Percentiles rank a stretch among this genome's conserved stretches.
phyloP scores from a whole-genome alignment of 78 protist genomes.

The Speleostelium caveatum region DNA sequence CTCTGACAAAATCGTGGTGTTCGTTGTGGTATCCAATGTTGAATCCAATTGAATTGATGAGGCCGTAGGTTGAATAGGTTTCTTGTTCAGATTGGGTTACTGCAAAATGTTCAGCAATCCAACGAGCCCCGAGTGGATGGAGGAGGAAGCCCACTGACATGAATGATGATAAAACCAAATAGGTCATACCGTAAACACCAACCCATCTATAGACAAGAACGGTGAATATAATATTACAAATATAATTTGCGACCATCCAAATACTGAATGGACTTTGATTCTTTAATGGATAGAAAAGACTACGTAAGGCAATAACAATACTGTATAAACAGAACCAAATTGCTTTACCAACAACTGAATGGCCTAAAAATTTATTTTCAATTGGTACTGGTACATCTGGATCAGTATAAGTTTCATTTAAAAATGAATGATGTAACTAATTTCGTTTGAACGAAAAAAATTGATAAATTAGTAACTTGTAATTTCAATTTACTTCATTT shows the following conservation, averaged over 20 bases:
- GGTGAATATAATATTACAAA: constrained; percentile 41
- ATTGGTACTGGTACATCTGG: constrained; percentile 88
- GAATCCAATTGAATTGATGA: constrained; percentile 81
- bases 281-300: constrained; percentile 79
- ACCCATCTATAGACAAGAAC: constrained; percentile 18
- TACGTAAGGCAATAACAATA: constrained; percentile 89
- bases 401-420: constrained; percentile 82
- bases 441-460: too few species aligned
- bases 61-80: constrained; percentile 95
- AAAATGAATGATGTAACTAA: constrained; percentile 63
- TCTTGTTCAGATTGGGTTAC: constrained; percentile 84
- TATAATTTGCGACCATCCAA: constrained; percentile 68
- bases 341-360: constrained; percentile 51
- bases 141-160: constrained; percentile 83
- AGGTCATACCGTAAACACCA: constrained; percentile 77
- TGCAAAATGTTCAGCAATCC: constrained; percentile 92
- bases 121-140: constrained; percentile 94
- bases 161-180: constrained; percentile 41
- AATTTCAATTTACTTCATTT: background rate
- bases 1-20: constrained; percentile 95
- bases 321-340: constrained; percentile 80
- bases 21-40: constrained; percentile 97
- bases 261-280: constrained; percentile 49
- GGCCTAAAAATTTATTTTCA: constrained; percentile 75
- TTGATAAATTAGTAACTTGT: background rate